phyloP scores from a whole-genome alignment of 2,329 filamentous ascomycete species.

The Fusarium sp. region DNA sequence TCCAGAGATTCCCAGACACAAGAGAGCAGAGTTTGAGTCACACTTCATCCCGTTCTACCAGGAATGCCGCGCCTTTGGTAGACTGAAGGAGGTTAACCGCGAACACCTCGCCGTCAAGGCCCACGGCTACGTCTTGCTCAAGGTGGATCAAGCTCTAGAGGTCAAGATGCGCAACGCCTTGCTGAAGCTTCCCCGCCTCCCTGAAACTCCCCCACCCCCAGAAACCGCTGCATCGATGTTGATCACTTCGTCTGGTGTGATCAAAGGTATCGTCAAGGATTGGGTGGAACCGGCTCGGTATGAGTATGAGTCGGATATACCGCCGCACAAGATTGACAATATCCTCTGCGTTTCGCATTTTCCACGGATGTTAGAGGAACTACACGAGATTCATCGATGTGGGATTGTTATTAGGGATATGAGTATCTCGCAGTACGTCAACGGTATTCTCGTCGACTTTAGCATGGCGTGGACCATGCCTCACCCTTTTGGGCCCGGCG shows the following conservation, averaged over 20 bases:
- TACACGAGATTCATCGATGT: background rate
- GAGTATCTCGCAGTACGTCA: constrained; percentile 1
- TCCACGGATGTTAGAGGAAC: background rate
- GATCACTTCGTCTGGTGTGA: background rate
- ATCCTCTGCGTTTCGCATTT: background rate
- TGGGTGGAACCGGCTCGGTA: constrained; percentile 3
- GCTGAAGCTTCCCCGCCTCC: background rate
- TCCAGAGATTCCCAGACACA: background rate
- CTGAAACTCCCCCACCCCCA: background rate
- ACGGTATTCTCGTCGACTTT: constrained; percentile 12
- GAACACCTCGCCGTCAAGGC: constrained; percentile 13
- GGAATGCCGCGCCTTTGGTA: constrained; percentile 14
- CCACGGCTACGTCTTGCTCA: constrained; percentile 4
- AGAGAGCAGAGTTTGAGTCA: background rate
- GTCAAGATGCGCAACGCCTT: background rate
- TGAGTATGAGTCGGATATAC: background rate
- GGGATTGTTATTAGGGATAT: constrained; percentile 12
- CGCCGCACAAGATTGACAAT: background rate
- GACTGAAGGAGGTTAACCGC: background rate
- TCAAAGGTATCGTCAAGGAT: constrained; percentile 18
- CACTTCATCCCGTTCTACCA: constrained; percentile 13
- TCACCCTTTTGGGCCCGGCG: constrained; percentile 4
- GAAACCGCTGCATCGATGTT: background rate
- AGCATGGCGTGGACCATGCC: background rate
- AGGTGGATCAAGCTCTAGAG: background rate